Evolutionary conservation across 2,329 filamentous ascomycete species (phyloP), one percentile per base, ranked within the genome.

Genomic region (Talaromyces rugulosus): DNA sequence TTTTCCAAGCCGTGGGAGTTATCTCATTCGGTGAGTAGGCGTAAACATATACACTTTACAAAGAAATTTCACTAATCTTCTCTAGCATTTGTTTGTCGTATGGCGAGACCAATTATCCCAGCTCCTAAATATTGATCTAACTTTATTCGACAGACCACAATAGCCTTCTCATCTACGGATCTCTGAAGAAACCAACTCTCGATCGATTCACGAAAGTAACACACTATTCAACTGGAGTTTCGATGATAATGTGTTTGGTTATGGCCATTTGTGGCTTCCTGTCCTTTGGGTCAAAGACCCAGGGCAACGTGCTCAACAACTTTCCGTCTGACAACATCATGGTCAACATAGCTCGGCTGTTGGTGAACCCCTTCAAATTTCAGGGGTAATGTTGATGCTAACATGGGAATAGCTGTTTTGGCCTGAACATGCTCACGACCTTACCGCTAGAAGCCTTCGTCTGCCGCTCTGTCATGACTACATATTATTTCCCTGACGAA

Each of bases 371-470:
- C 9, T 30, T 36, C 36, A 11, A n/a, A 27, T 5, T 27, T 7
- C 9, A 50, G 11, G 1, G 16, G 18, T 28, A 16, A 55, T 42
- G 12, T 3, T 51, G 60, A 36, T 58, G 58, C 73, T 76, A 61
- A 68, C 58, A 71, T 60, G 27, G 12, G 4, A 14, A 40, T 64
- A 83, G 82, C 57, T 97, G 92, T 78, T 98, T 99, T 73, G 95
- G 95, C 1, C 85, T 99, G 67, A 99, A 99, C 82, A 99, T 99
- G 95, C 87, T 99, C 70, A 97, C 95, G 14, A 98, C 95, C 1
- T 82, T 99, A 40, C 95, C 95, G 0, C 88, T 99, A 63, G 95
- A 99, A 81, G 93, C 92, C 16, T 99, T 99, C 75, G 95, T 99
- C 60, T 99, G 95, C 77, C 87, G 95, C 71, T 95, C 97, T 77